Evolutionary conservation across 1,284 basidiomycete species (phyloP).

Genomic region (Irpex sp.): DNA sequence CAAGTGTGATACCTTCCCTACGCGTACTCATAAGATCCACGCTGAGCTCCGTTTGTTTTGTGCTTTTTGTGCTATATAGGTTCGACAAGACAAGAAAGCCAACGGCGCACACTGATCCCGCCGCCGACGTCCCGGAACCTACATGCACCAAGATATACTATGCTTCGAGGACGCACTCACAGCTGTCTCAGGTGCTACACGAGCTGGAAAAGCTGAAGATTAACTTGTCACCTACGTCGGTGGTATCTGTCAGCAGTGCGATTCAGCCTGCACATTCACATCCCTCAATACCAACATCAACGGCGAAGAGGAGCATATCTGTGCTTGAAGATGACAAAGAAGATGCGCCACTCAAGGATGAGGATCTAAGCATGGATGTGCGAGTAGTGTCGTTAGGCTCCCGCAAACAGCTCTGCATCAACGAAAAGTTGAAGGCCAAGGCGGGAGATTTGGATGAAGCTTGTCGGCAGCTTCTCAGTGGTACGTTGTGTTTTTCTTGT

Average conservation of each 20-base stretch:
- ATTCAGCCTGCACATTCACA: not conserved
- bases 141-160: conserved; percentile 85
- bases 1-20: conserved; percentile 44
- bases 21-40: too few relatives aligned
- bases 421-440: conserved; percentile 68
- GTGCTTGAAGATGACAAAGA: conserved; percentile 22
- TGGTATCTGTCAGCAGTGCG: conserved; percentile 8
- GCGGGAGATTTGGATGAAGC: conserved; percentile 87
- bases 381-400: conserved; percentile 84
- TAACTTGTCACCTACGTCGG: conserved; percentile 21
- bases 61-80: not conserved
- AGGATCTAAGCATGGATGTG: conserved; percentile 29
- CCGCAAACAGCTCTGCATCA: conserved; percentile 93
- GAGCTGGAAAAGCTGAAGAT: conserved; percentile 77
- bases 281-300: not conserved
- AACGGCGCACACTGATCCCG: not conserved
- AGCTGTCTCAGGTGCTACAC: conserved; percentile 86
- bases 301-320: conserved; percentile 6
- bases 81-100: conserved; percentile 4
- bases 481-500: conserved; percentile 35
- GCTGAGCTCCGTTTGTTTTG: not conserved
- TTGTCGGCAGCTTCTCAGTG: conserved; percentile 84
- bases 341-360: conserved; percentile 15
- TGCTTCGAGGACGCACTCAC: conserved; percentile 93
- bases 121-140: conserved; percentile 35